Evolutionary conservation across 345 rosid species (phyloP), one percentile per base, ranked within the genome.

Genomic region (Moringa oleifera): DNA sequence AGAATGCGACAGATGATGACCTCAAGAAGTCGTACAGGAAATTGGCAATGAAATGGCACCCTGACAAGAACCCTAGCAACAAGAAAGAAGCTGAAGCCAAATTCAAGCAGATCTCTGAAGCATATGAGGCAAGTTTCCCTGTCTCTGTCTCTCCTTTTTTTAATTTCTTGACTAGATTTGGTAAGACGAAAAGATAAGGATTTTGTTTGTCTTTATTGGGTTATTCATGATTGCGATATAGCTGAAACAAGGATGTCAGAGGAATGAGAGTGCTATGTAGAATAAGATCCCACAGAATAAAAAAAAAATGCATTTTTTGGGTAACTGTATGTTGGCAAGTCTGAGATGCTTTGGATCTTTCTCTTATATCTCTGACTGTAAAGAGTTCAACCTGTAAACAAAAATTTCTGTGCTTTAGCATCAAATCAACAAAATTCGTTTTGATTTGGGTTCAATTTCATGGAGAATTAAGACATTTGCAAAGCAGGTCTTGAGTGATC

Each of bases 31-130:
- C 98, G 11, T 90, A 92, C 59, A 71, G 91, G 68, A 87, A n/a
- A 81, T 61, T 92, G 76, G 98, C 95, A 52, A 92, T 87, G 97
- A 87, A 87, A 79, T 92, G 98, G 96, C 98, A 92, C 65, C 98
- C 98, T 61, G 96, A 89, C 62, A 92, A 92, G 84, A 90, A 90
- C 73, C 98, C 92, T 23, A 76, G 63, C 72, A 23, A 76, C 77
- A 92, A 92, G 69, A 83, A 74, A 17, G 95, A 89, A 74, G 98
- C 98, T 64, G 98, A 93, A 73, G 93, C 94, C 76, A 80, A 81
- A 75, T 92, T 92, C 80, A 92, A 92, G 66, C 94, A 85, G 81
- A 87, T 92, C 85, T 92, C 94, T 37, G 98, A 92, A 70, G 97
- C 96, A 67, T 92, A 92, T 25, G 98, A 92, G 90, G 97, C 69